Percentiles rank a stretch among this genome's conserved stretches.
phyloP scores from a whole-genome alignment of 768 basidiomycete genomes.

The Boletus huronensis region DNA sequence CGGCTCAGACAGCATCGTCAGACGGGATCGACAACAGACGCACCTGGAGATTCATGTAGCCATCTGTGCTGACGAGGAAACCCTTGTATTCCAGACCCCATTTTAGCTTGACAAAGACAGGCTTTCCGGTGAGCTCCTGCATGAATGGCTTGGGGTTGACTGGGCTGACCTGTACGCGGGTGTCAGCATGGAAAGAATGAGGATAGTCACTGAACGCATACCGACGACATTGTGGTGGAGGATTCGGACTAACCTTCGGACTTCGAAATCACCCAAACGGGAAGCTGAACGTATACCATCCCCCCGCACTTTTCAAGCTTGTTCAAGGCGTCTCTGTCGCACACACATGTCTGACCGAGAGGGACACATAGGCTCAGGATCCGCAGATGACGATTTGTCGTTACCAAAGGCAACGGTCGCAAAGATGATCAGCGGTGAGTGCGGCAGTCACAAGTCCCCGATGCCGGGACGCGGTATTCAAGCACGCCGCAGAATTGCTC shows the following conservation, averaged over 20 bases:
- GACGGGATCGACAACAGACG: conserved; percentile 1
- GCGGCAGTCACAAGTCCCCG: conserved; percentile 2
- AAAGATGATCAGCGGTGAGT: conserved; percentile 89
- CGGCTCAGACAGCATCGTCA: background rate
- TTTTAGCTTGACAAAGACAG: conserved; percentile 91
- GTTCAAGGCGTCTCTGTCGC: conserved; percentile 6
- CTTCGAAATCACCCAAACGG: conserved; percentile 34
- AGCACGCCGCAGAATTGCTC: conserved; percentile 64
- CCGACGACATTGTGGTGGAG: conserved; percentile 17
- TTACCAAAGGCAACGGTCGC: conserved; percentile 96
- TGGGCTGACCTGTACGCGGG: conserved; percentile 64
- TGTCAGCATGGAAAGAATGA: conserved; percentile 7
- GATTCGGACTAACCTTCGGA: conserved; percentile 28
- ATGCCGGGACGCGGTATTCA: conserved; percentile 7
- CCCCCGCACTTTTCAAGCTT: background rate
- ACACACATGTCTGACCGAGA: conserved; percentile 85
- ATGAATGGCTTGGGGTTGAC: conserved; percentile 99
- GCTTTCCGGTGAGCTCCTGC: conserved; percentile 97
- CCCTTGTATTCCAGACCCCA: conserved; percentile 99
- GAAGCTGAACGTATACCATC: conserved; percentile 1
- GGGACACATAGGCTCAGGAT: conserved; percentile 61
- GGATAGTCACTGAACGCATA: background rate
- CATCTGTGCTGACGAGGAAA: conserved; percentile 97
- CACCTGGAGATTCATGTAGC: conserved; percentile 99
- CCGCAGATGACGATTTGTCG: conserved; percentile 88